These are phyloP conservation scores for Gentiana dahurica DNA, from an alignment of 257 asterid genomes.

Conservation along the genomic window DNA sequence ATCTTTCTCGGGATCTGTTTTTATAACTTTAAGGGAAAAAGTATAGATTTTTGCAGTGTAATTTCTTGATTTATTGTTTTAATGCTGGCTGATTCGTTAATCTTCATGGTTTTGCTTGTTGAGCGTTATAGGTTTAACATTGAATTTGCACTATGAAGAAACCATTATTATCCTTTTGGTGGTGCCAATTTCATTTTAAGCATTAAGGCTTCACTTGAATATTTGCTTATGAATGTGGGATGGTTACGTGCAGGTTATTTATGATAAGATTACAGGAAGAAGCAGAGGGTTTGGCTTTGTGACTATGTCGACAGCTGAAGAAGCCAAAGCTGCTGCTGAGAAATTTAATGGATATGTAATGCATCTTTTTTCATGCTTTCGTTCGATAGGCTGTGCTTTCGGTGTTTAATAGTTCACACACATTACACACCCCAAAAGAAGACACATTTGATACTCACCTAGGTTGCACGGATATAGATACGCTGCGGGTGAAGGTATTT, in stretches of 20 bases:
- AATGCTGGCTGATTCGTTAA: not conserved
- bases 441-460: no score
- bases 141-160: no score
- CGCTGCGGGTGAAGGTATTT: no score
- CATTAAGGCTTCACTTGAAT: not conserved
- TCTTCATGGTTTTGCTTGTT: not conserved
- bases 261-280: slow-evolving; percentile 71
- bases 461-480: no score
- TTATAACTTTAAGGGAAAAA: no score
- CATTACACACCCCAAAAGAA: no score
- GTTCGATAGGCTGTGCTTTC: no score
- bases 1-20: not conserved
- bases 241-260: slow-evolving; percentile 56
- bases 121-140: not conserved
- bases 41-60: no score
- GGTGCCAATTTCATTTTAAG: not conserved
- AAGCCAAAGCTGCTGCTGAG: slow-evolving; percentile 65
- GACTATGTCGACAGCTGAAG: slow-evolving; percentile 70
- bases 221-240: not conserved
- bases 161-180: no score
- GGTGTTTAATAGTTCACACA: no score
- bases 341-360: slow-evolving; percentile 82
- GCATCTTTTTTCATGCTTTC: slow-evolving; percentile 7
- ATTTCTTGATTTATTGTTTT: no score
- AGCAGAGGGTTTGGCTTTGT: slow-evolving; percentile 94